Conservation (phyloP, 495 filamentous ascomycete species). For the Daldinia decipiens region DNA sequence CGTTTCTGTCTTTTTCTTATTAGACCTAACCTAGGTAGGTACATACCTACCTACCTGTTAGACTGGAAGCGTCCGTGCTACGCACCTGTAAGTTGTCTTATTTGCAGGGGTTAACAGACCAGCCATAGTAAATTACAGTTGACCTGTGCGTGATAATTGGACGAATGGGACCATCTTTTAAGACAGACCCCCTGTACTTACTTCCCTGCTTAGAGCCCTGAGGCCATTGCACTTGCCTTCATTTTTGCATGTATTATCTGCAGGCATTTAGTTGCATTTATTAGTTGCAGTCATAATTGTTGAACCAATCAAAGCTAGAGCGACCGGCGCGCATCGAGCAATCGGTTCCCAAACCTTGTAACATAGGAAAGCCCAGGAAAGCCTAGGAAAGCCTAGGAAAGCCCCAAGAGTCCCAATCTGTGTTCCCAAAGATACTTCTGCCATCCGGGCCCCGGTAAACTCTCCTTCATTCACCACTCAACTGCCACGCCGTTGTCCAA, state of each 20-base stretch:
- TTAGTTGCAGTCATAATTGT: constrained; percentile 18
- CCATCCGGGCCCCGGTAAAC: constrained; percentile 35
- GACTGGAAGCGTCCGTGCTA: constrained; percentile 7
- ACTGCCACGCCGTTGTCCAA: constrained; percentile 41
- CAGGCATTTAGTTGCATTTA: constrained; percentile 1
- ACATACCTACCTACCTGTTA: no score
- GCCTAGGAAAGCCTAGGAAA: no score
- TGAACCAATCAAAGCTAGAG: constrained; percentile 3
- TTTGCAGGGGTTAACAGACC: constrained; percentile 32
- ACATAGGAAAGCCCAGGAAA: constrained; percentile 1
- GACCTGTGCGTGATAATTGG: constrained; percentile 35
- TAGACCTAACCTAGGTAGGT: no score
- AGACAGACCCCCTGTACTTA: constrained; percentile 20
- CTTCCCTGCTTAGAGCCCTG: constrained; percentile 36
- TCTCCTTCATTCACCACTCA: constrained; percentile 38
- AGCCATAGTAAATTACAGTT: constrained; percentile 43
- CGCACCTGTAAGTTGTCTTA: constrained; percentile 28
- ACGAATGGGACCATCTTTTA: constrained; percentile 32
- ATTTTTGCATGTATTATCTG: constrained; percentile 1
- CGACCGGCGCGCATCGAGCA: constrained; percentile 1
- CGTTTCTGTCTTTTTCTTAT: no score
- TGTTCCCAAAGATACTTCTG: constrained; percentile 37
- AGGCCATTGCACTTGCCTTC: constrained; percentile 37
- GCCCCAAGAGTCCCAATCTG: constrained; percentile 10
- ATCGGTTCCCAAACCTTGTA: constrained; percentile 6